Percentiles rank a stretch among this genome's conserved stretches.
Evolutionary conservation across 768 basidiomycete genomes (phyloP).

Genomic region (Pleurotus cornucopiae): DNA sequence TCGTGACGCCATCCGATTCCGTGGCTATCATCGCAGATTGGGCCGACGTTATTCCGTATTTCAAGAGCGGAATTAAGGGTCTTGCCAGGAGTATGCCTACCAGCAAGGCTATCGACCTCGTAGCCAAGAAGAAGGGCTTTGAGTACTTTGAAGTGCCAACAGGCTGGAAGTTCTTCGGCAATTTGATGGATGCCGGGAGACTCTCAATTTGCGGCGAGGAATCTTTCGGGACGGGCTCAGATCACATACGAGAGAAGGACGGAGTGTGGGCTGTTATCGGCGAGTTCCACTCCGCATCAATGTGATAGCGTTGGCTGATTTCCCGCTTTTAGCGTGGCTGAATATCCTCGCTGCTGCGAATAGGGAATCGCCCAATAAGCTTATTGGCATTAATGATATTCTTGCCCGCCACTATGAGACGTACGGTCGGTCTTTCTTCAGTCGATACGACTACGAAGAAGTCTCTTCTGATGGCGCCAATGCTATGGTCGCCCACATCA

Average conservation of each 20-base stretch:
- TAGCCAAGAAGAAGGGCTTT: slow-evolving; percentile 89
- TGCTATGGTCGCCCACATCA: slow-evolving; percentile 75
- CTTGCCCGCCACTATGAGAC: slow-evolving; percentile 81
- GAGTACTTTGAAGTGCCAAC: slow-evolving; percentile 97
- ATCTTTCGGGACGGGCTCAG: slow-evolving; percentile 99
- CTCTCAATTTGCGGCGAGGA: slow-evolving; percentile 99
- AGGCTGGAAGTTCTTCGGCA: slow-evolving; percentile 99
- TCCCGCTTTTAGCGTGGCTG: slow-evolving; percentile 71
- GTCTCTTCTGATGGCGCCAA: slow-evolving; percentile 89
- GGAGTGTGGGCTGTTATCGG: slow-evolving; percentile 97
- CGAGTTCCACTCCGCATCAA: slow-evolving; percentile 30
- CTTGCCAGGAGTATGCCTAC: slow-evolving; percentile 98
- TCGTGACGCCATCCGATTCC: slow-evolving; percentile 96
- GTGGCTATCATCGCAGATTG: slow-evolving; percentile 99
- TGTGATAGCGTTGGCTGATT: neutral
- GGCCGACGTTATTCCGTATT: slow-evolving; percentile 90
- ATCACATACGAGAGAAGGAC: slow-evolving; percentile 99
- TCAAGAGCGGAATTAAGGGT: slow-evolving; percentile 92
- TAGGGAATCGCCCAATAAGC: slow-evolving; percentile 64
- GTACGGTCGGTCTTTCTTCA: slow-evolving; percentile 98
- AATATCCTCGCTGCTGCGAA: slow-evolving; percentile 94
- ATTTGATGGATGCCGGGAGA: slow-evolving; percentile 97
- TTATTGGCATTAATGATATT: slow-evolving; percentile 89
- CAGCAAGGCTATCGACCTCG: slow-evolving; percentile 92
- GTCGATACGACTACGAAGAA: slow-evolving; percentile 98